Evolutionary conservation across 1,139 yeast genomes (phyloP), one percentile per base, ranked within the genome.

Genomic region (Kodamaea suecica): DNA sequence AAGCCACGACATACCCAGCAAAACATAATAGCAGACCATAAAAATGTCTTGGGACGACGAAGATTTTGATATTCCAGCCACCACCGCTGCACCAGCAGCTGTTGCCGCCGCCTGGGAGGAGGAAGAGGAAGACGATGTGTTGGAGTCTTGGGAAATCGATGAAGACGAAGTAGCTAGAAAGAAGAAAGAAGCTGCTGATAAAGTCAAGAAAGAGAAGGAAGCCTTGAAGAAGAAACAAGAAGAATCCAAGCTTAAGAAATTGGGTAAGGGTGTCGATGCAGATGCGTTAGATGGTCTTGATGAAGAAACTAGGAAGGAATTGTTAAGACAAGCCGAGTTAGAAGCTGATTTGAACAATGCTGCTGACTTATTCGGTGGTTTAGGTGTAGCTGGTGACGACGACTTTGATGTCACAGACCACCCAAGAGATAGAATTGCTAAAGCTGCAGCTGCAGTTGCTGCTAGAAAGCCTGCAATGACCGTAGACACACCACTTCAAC

Each of bases 311-410:
- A 75, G 87, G 57, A 77, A 70, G 50, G 92, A 84, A 54, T 62
- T 88, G 59, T 70, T 84, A 59, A 83, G 73, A 54, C 70, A 82
- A 55, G 95, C 92, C 12, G 95, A 92, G 63, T 55, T 86, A 40
- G 81, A 78, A 32, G 78, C 95, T 23, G 98, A 92, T 65, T 70
- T 92, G 61, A 85, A 84, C 62, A 84, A 86, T 56, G 97, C 97
- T 16, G 92, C 95, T 17, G 95, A 87, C 51, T 70, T 92, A 50
- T 87, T 92, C 55, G 95, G 92, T 23, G 85, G 85, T 7, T 69
- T 84, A 46, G 90, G 88, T 21, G 83, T 84, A 37, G 84, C 84
- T 31, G 63, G 51, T 12, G 73, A 65, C 46, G 57, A 48, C 11
- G 57, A 53, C 13, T 61, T 62, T 35, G 81, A 77, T 37, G 43